Evolutionary conservation across 2,329 filamentous ascomycete species (phyloP).

Genomic region (Podosphaera fusca): DNA sequence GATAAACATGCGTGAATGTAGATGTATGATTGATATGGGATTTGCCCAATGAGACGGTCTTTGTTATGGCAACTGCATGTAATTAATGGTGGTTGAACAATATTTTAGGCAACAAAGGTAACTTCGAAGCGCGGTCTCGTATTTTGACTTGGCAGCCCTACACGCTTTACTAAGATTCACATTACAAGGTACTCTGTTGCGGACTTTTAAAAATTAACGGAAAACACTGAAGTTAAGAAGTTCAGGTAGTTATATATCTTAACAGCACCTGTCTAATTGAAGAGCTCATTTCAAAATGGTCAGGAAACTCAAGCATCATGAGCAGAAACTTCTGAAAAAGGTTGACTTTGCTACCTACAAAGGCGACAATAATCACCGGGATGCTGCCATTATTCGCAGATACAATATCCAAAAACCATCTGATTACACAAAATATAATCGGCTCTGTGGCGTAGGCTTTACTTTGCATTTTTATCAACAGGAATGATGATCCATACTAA

Average conservation of each 20-base stretch:
- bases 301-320: slow-evolving; percentile 87
- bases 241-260: neutral
- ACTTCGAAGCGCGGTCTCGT: no score
- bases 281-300: slow-evolving; percentile 39
- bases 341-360: slow-evolving; percentile 93
- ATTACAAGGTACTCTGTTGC: neutral
- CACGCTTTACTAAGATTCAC: no score
- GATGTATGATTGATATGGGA: no score
- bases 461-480: neutral
- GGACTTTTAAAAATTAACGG: slow-evolving; percentile 5
- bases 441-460: slow-evolving; percentile 40
- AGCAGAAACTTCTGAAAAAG: slow-evolving; percentile 78
- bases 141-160: no score
- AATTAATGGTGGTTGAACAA: no score
- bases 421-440: slow-evolving; percentile 51
- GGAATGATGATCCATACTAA: neutral
- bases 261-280: neutral
- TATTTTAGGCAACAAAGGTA: no score
- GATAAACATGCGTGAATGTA: no score
- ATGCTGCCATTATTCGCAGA: slow-evolving; percentile 53
- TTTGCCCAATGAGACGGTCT: no score
- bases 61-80: no score
- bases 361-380: slow-evolving; percentile 66
- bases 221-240: slow-evolving; percentile 2
- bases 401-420: slow-evolving; percentile 82